Base-by-base conservation (phyloP, 192 early-diverging fungal species). In the Phlyctochytrium planicorne region DNA sequence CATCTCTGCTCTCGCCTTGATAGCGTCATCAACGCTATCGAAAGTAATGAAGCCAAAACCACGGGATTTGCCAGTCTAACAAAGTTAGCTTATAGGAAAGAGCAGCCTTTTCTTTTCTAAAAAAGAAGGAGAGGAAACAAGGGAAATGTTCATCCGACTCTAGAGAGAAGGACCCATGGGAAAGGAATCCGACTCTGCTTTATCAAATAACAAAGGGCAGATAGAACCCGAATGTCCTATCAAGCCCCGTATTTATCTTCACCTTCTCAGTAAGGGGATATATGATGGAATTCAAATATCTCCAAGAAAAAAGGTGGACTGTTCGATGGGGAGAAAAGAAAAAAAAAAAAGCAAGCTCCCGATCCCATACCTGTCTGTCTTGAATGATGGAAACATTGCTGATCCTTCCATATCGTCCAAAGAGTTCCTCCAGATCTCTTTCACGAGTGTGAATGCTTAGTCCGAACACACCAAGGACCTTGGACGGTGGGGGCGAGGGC, bases 31-130 rank as follows among this genome's bases (percentile, higher is more conserved):
- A 24, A 75, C 36, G 0, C 74, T 61, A 6, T 74, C 69, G 67
- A 87, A 87, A 10, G 78, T 84, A 37, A 91, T 78, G 66, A 91
- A 91, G 1, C 88, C 89, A 77, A 88, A 91, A 30, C 89, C 85
- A 60, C 89, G 71, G 29, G 88, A 90, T 53, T 85, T 69, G 31
- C 80, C 72, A 24, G 74, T 79, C 88, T 70, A 66, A 12, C 29
- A 65, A 52, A 23, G 20, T 14, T 20, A n/a, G n/a, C n/a, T 59
- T 59, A 30, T 59, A 30, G 25, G 0, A 23, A 16, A n/a, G 16
- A 35, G 16, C 12, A n/a, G n/a, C n/a, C n/a, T n/a, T n/a, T n/a
- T n/a, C n/a, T n/a, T n/a, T n/a, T n/a, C n/a, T n/a, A n/a, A n/a
- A n/a, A n/a, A n/a, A n/a, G n/a, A n/a, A n/a, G n/a, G n/a, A n/a